Evolutionary conservation across 1,139 yeast species (phyloP).

Genomic region (Zygotorulaspora mrakii): DNA sequence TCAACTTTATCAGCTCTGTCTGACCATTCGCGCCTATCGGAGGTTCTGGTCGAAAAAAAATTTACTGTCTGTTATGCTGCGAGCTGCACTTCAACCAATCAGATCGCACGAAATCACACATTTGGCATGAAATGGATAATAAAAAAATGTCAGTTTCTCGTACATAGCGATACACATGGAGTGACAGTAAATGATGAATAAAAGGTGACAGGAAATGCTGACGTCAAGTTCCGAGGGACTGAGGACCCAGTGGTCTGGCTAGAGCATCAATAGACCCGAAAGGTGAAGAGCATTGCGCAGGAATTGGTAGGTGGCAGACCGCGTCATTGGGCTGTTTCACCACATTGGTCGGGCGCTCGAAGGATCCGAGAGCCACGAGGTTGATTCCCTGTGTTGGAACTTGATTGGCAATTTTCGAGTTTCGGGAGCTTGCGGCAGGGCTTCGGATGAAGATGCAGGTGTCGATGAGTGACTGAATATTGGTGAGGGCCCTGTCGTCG

Average conservation of each 20-base stretch:
- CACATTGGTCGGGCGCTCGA: conserved; percentile 13
- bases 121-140: no score
- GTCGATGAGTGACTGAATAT: not conserved
- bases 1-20: not conserved
- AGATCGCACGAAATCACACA: conserved; percentile 10
- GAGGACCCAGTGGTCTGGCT: no score
- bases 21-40: conserved; percentile 13
- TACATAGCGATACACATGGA: not conserved
- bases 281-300: no score
- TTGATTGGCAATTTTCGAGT: conserved; percentile 13
- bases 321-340: no score
- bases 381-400: conserved; percentile 18
- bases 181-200: no score
- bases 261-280: no score
- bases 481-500: conserved; percentile 1
- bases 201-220: no score
- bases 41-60: conserved; percentile 6
- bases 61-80: conserved; percentile 3
- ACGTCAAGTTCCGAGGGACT: no score
- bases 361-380: conserved; percentile 9
- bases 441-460: not conserved
- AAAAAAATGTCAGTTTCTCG: not conserved
- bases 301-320: not conserved
- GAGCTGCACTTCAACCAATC: conserved; percentile 15
- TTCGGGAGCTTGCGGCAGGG: not conserved